These are phyloP conservation scores for Trichoderma gracile DNA, from an alignment of 2,329 filamentous ascomycete species.

Conservation along the genomic window DNA sequence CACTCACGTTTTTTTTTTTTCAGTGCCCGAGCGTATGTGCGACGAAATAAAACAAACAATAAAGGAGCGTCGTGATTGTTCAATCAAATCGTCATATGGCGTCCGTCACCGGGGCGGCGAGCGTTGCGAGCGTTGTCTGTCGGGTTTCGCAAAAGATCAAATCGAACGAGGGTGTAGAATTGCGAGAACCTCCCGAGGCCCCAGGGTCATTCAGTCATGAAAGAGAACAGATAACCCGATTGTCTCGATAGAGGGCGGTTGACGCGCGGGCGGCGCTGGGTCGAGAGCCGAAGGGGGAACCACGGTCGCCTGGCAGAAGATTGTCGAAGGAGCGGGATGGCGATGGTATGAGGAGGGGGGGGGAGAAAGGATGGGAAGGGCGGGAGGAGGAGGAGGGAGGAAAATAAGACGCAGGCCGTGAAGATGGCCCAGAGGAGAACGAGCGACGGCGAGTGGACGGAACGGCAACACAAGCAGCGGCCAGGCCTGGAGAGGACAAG, in stretches of 20 bases:
- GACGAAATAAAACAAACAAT: conserved; percentile 24
- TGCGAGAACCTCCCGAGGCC: conserved; percentile 37
- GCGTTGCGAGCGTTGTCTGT: not conserved
- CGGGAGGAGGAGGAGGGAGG: conserved; percentile 31
- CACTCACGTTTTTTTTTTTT: conserved; percentile 30
- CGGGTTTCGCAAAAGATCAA: not conserved
- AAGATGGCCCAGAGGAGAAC: conserved; percentile 36
- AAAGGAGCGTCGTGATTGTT: conserved; percentile 52
- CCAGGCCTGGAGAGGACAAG: conserved; percentile 24
- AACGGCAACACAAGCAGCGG: conserved; percentile 38
- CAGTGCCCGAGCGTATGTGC: conserved; percentile 27
- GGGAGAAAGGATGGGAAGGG: conserved; percentile 33
- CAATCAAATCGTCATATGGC: conserved; percentile 38
- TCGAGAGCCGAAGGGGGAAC: conserved; percentile 36
- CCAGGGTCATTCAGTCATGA: conserved; percentile 34
- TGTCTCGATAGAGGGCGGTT: conserved; percentile 28
- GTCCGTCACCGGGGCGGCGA: conserved; percentile 29
- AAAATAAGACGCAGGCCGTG: conserved; percentile 34
- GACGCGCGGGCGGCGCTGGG: conserved; percentile 33
- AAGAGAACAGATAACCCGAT: conserved; percentile 25
- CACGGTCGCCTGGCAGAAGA: conserved; percentile 36
- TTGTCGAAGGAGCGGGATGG: conserved; percentile 32
- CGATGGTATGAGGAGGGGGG: conserved; percentile 34
- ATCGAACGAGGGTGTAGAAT: conserved; percentile 34
- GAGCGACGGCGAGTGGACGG: conserved; percentile 30